Evolutionary conservation across 1,284 basidiomycete genomes (phyloP), one percentile per base, ranked within the genome.

Genomic region (Heterobasidion irregulare): DNA sequence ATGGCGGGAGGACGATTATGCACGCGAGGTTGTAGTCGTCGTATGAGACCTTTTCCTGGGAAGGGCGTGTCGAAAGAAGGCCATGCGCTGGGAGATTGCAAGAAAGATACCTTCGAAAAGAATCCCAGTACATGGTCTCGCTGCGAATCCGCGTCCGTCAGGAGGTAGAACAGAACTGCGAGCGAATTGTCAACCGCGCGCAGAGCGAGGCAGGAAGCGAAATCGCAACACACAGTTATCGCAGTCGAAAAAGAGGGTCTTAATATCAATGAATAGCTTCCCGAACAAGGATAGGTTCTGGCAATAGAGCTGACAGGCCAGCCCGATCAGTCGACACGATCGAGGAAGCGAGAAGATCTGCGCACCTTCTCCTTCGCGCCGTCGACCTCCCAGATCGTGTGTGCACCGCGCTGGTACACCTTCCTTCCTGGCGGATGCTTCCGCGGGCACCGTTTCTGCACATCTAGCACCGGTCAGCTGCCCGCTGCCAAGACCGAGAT

Each of bases 181-280:
- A 19, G 38, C 53, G 43, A 38, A 16, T 4, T 41, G 38, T 12
- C 38, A 41, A 4, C 38, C 10, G 38, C n/a, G 6, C 12, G n/a
- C 2, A 7, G 38, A 41, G n/a, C 38, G 38, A 12, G 10, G 38
- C 10, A 16, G 32, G 56, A 5, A 45, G 9, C 18, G 12, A 33
- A 19, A 5, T 19, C 43, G 2, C 34, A 19, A 63, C 84, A 61
- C 59, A 89, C 89, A 92, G 63, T 88, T 89, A 62, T 91, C 89
- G 56, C 82, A 85, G 64, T 99, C 94, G 66, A 96, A 99, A 73
- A 94, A 98, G 36, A 98, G 77, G 1, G 95, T 97, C 76, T 99
- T 99, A 65, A 96, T 90, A 65, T 98, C 96, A 65, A 99, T 98
- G 70, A 99, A 99, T n/a, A 98, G 77, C 69, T 99, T 99, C 46